These are phyloP conservation scores for Irpex sp. DNA, from an alignment of 1,284 basidiomycete species.

Conservation along the genomic window DNA sequence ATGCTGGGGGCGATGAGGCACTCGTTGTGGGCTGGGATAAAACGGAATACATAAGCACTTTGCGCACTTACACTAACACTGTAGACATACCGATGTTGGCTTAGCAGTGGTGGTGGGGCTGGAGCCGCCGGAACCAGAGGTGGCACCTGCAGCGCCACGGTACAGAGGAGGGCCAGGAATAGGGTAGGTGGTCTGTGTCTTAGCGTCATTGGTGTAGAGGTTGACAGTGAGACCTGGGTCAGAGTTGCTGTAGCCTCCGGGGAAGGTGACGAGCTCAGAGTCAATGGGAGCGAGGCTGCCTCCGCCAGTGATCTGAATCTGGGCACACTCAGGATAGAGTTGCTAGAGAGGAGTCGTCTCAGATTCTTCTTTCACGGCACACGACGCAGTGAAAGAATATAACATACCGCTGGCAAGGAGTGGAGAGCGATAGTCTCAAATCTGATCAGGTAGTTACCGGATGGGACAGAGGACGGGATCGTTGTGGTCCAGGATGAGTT, in stretches of 20 bases:
- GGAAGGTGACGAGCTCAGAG: constrained; percentile 43
- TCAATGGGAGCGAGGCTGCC: constrained; percentile 39
- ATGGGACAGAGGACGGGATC: constrained; percentile 45
- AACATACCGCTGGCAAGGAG: constrained; percentile 44
- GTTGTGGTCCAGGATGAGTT: constrained; percentile 53
- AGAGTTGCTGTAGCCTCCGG: constrained; percentile 40
- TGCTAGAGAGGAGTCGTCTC: constrained; percentile 27
- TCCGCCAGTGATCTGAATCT: constrained; percentile 43
- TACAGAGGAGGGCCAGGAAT: constrained; percentile 39
- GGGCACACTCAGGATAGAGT: constrained; percentile 56
- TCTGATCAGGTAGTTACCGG: constrained; percentile 47
- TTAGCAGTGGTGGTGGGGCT: not conserved
- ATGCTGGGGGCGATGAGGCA: not conserved
- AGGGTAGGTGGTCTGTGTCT: constrained; percentile 34
- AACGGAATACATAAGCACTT: not conserved
- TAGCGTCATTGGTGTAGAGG: constrained; percentile 38
- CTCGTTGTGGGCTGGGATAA: not conserved
- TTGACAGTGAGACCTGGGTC: constrained; percentile 40
- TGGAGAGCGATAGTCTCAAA: constrained; percentile 54
- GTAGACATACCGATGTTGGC: not conserved
- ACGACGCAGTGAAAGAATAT: not conserved
- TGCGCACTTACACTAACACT: not conserved
- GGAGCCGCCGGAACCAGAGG: constrained; percentile 6
- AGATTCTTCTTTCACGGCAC: not conserved
- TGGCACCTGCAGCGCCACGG: constrained; percentile 21